These are phyloP conservation scores for Blastocrithidia nonstop DNA, from an alignment of 208 protist species.

Conservation along the genomic window DNA sequence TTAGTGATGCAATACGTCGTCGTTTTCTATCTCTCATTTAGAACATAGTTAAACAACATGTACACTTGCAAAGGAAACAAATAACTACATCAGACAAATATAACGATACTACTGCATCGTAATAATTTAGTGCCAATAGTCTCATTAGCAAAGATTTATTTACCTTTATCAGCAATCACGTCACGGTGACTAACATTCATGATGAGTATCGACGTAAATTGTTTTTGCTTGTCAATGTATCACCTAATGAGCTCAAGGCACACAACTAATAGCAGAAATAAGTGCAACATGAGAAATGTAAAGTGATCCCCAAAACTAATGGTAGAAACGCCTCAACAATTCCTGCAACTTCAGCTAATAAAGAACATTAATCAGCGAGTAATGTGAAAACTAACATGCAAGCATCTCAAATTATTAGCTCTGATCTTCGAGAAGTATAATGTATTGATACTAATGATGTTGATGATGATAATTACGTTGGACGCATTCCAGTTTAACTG, in stretches of 20 bases:
- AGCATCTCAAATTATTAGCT: no score
- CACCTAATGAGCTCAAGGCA: slow-evolving; percentile 31
- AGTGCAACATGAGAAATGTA: neutral
- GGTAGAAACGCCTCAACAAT: neutral
- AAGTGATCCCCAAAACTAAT: neutral
- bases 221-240: slow-evolving; percentile 79
- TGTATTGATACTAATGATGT: slow-evolving; percentile 3
- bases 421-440: neutral
- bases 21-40: slow-evolving; percentile 74
- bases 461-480: slow-evolving; percentile 15
- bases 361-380: no score
- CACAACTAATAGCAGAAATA: slow-evolving; percentile 7
- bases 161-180: slow-evolving; percentile 53
- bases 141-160: slow-evolving; percentile 9
- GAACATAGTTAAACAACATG: slow-evolving; percentile 52
- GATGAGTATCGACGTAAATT: slow-evolving; percentile 85
- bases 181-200: slow-evolving; percentile 79
- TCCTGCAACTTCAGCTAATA: no score
- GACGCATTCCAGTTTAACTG: slow-evolving; percentile 72
- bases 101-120: slow-evolving; percentile 10
- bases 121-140: neutral
- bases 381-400: no score
- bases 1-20: slow-evolving; percentile 30
- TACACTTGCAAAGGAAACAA: slow-evolving; percentile 22
- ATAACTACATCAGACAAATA: slow-evolving; percentile 46